phyloP scores from a whole-genome alignment of 441 rosid genomes.

The Corymbia citriodora region DNA sequence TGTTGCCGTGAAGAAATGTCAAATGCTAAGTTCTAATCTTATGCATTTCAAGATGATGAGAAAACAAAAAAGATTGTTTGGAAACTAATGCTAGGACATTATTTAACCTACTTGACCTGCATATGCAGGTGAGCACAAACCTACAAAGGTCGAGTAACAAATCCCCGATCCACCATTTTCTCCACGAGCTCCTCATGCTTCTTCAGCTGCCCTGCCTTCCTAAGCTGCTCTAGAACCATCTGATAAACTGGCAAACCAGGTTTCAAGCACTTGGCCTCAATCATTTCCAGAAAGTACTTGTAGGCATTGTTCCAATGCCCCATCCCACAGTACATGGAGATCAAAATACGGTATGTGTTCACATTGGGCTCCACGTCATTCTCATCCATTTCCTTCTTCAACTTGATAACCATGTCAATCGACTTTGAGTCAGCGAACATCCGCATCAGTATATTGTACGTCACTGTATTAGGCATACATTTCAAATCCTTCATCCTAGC shows the following conservation, averaged over 20 bases:
- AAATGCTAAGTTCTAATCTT: neutral
- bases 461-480: slow-evolving; percentile 54
- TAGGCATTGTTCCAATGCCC: slow-evolving; percentile 96
- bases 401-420: slow-evolving; percentile 79
- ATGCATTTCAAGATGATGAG: neutral
- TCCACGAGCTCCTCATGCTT: slow-evolving; percentile 89
- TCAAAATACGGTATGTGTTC: slow-evolving; percentile 69
- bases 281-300: slow-evolving; percentile 71
- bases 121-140: neutral
- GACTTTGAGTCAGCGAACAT: slow-evolving; percentile 68
- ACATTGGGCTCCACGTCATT: slow-evolving; percentile 72
- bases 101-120: neutral
- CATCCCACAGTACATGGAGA: slow-evolving; percentile 82
- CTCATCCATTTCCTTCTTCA: slow-evolving; percentile 91
- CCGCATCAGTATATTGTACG: slow-evolving; percentile 69
- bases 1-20: neutral
- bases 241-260: slow-evolving; percentile 63
- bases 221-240: slow-evolving; percentile 66
- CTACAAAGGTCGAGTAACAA: slow-evolving; percentile 46
- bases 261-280: slow-evolving; percentile 69
- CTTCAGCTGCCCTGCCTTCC: slow-evolving; percentile 73
- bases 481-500: slow-evolving; percentile 65
- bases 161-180: slow-evolving; percentile 78
- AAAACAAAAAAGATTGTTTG: neutral
- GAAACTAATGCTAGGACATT: neutral